Conservation (phyloP, 495 filamentous ascomycete species). For the Penicillium longicatenatum region DNA sequence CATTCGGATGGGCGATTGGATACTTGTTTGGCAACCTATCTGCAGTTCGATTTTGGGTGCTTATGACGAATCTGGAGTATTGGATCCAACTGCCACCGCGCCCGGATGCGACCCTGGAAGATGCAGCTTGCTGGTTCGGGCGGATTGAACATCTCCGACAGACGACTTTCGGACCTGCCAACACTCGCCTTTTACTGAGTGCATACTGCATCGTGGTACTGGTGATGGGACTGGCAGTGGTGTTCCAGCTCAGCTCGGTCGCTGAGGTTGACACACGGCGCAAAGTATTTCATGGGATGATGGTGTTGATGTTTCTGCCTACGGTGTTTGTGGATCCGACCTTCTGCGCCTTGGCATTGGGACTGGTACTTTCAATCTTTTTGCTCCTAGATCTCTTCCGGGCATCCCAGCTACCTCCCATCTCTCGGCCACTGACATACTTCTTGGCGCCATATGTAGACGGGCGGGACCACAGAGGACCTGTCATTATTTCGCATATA, state of each 20-base stretch:
- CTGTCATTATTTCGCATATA: conserved; percentile 93
- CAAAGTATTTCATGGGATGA: conserved; percentile 98
- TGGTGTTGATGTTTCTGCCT: conserved; percentile 92
- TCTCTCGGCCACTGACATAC: conserved; percentile 75
- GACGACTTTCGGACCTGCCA: conserved; percentile 68
- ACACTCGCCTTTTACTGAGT: conserved; percentile 74
- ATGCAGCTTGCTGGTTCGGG: conserved; percentile 47
- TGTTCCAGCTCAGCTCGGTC: conserved; percentile 69
- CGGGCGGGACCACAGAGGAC: conserved; percentile 86
- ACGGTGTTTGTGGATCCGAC: conserved; percentile 81
- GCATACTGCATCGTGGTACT: conserved; percentile 73
- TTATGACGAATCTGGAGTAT: conserved; percentile 62
- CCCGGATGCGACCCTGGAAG: conserved; percentile 29
- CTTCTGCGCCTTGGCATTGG: conserved; percentile 76
- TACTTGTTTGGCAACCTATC: conserved; percentile 85
- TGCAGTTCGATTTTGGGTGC: conserved; percentile 64
- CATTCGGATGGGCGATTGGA: conserved; percentile 87
- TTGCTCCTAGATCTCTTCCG: conserved; percentile 85
- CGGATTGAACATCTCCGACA: conserved; percentile 61
- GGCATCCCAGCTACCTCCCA: conserved; percentile 85
- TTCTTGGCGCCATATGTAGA: conserved; percentile 95
- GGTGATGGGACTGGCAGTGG: conserved; percentile 66
- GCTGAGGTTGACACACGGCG: conserved; percentile 93
- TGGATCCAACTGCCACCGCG: conserved; percentile 77
- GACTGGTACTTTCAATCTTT: conserved; percentile 76